Evolutionary conservation across 2,329 filamentous ascomycete genomes (phyloP), one percentile per base, ranked within the genome.

Genomic region (Scleromitrula shiraiana): DNA sequence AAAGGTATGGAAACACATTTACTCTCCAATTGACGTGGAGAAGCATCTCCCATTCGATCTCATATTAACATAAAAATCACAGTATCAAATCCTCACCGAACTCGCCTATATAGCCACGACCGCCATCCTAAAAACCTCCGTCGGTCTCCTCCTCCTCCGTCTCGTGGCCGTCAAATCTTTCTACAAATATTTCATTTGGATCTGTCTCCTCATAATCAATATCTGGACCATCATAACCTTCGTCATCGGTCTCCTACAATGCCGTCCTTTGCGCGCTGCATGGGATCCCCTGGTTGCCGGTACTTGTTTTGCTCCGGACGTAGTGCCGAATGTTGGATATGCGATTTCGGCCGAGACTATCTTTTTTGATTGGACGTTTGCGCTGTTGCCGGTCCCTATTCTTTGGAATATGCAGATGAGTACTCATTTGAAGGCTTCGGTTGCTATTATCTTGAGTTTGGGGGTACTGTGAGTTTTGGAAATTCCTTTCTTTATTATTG

Each of bases 331-430:
- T 26, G 30, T 41, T 9, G 43, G 33, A 24, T 46, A 33, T 41
- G 35, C 35, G 10, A 23, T 46, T 39, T 46, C 35, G 5, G 26
- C 35, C 20, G 10, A 36, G 37, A 47, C 45, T 6, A 47, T 47
- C 22, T 41, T 47, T n/a, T 47, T 47, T 15, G 45, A 47, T 41
- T 47, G 45, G 45, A 15, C 33, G 17, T 41, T 47, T 26, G 20
- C 45, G 1, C 38, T 47, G 15, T 14, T 47, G 22, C 45, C 45
- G 20, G 35, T 47, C 30, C 45, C 45, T 1, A 33, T 47, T 14
- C 10, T 47, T 15, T 47, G 45, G 45, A 14, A 27, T 7, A 26
- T 47, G 6, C 41, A 23, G 17, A 47, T 47, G 45, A 35, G 8
- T 7, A 3, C 5, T 22, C 45, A 14, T 6, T 22, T 23, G 4